phyloP scores from a whole-genome alignment of 2,329 filamentous ascomycete genomes.

The Exophiala bonariae region DNA sequence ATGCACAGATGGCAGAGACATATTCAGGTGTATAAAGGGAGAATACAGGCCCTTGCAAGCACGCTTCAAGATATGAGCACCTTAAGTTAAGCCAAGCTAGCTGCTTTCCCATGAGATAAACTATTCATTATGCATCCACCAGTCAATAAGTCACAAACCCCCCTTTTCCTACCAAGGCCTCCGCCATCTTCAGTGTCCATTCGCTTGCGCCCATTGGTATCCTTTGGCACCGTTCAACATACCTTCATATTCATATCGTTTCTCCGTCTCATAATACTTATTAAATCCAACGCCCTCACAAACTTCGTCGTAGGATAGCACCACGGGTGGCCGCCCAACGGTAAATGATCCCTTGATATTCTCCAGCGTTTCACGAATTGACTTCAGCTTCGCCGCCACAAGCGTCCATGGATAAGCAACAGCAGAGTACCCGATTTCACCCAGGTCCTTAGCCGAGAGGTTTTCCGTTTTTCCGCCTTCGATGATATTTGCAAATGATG shows the following conservation, averaged over 20 bases:
- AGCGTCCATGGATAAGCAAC: slow-evolving; percentile 49
- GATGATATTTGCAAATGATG: slow-evolving; percentile 47
- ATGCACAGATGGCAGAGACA: too few species aligned
- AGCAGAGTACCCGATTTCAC: slow-evolving; percentile 40
- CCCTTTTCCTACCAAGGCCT: too few species aligned
- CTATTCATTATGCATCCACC: too few species aligned
- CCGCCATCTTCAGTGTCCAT: too few species aligned
- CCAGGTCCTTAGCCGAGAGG: slow-evolving; percentile 40
- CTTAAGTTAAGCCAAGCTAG: too few species aligned
- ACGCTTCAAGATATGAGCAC: too few species aligned
- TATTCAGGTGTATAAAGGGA: too few species aligned
- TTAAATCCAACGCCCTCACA: slow-evolving; percentile 49
- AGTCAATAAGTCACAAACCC: too few species aligned
- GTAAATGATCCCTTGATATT: slow-evolving; percentile 44
- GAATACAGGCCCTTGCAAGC: too few species aligned
- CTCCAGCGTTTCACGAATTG: slow-evolving; percentile 39
- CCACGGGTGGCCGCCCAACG: slow-evolving; percentile 43
- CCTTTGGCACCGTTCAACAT: slow-evolving; percentile 2
- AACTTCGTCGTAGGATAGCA: slow-evolving; percentile 46
- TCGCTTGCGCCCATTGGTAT: too few species aligned
- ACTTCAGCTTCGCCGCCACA: slow-evolving; percentile 45
- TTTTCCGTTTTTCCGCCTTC: slow-evolving; percentile 45
- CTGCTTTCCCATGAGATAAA: too few species aligned
- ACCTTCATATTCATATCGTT: slow-evolving; percentile 1
- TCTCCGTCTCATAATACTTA: slow-evolving; percentile 37